Percentiles rank a stretch among this genome's conserved stretches.
phyloP scores from a whole-genome alignment of 176 grass and related monocot genomes.

The Oryza officinalis region DNA sequence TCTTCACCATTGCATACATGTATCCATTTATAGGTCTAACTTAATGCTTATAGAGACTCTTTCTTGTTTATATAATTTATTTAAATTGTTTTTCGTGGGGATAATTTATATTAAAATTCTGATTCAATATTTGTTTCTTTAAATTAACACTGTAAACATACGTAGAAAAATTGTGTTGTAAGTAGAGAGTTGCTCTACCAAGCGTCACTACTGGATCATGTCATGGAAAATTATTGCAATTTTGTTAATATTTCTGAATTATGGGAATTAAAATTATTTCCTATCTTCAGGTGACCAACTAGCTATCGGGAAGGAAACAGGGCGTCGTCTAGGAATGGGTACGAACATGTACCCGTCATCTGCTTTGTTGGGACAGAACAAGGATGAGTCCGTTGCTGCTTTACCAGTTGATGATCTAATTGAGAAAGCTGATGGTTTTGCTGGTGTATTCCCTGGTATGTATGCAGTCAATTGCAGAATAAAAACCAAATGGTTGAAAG shows the following conservation, averaged over 20 bases:
- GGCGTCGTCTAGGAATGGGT: conserved; percentile 31
- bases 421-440: conserved; percentile 45
- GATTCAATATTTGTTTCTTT: not conserved
- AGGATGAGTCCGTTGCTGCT: conserved; percentile 30
- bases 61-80: not conserved
- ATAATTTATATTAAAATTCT: not conserved
- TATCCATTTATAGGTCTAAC: not conserved
- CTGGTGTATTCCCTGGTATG: conserved; percentile 39
- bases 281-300: conserved; percentile 33
- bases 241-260: not conserved
- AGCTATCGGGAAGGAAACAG: conserved; percentile 37
- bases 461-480: not conserved
- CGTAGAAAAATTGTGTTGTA: not conserved
- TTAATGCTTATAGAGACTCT: not conserved
- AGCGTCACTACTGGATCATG: not conserved
- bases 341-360: conserved; percentile 45
- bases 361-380: conserved; percentile 34
- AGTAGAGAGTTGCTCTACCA: not conserved
- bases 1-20: not conserved
- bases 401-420: conserved; percentile 40
- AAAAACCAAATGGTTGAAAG: not conserved
- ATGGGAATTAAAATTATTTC: not conserved
- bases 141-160: not conserved
- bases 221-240: not conserved
- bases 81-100: not conserved